Evolutionary conservation across 805 yeast genomes (phyloP).

Genomic region (Kodamaea fukazawae): DNA sequence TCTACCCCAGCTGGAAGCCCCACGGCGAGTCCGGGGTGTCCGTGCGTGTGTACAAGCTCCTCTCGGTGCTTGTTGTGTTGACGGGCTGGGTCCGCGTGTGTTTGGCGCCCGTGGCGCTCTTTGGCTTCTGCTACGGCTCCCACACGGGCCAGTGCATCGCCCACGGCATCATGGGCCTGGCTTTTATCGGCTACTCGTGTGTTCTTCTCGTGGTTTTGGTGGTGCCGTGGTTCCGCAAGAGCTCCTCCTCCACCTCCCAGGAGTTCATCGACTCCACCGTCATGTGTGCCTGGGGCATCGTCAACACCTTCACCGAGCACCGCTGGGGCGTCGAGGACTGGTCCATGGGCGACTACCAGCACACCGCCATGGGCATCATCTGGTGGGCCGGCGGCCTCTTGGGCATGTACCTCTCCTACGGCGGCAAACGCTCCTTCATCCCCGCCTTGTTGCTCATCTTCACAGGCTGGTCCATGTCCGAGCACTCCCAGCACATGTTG

Average conservation of each 20-base stretch:
- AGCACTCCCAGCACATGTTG: constrained; percentile 72
- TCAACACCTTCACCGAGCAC: constrained; percentile 95
- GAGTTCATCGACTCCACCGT: constrained; percentile 81
- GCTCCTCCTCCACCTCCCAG: constrained; percentile 46
- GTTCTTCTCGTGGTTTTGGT: constrained; percentile 63
- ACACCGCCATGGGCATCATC: constrained; percentile 92
- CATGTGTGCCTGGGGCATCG: constrained; percentile 87
- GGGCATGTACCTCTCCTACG: constrained; percentile 72
- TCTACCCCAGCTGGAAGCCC: constrained; percentile 33
- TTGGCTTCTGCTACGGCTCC: constrained; percentile 80
- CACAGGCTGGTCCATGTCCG: constrained; percentile 94
- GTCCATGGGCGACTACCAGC: constrained; percentile 93
- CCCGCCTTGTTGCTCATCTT: constrained; percentile 81
- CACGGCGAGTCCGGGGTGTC: constrained; percentile 37
- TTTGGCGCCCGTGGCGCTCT: constrained; percentile 76
- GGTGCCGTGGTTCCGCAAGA: constrained; percentile 69
- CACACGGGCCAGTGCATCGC: constrained; percentile 96
- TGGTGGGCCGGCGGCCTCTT: constrained; percentile 95
- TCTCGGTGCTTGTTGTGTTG: constrained; percentile 47
- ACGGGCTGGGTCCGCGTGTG: constrained; percentile 79
- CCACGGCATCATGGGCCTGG: constrained; percentile 94
- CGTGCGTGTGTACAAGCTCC: constrained; percentile 34
- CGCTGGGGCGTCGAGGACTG: constrained; percentile 90
- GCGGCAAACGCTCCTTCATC: constrained; percentile 60
- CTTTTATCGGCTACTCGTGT: constrained; percentile 79